These are phyloP conservation scores for Macadamia tetraphylla DNA, from an alignment of 164 flowering plant species.

Conservation along the genomic window DNA sequence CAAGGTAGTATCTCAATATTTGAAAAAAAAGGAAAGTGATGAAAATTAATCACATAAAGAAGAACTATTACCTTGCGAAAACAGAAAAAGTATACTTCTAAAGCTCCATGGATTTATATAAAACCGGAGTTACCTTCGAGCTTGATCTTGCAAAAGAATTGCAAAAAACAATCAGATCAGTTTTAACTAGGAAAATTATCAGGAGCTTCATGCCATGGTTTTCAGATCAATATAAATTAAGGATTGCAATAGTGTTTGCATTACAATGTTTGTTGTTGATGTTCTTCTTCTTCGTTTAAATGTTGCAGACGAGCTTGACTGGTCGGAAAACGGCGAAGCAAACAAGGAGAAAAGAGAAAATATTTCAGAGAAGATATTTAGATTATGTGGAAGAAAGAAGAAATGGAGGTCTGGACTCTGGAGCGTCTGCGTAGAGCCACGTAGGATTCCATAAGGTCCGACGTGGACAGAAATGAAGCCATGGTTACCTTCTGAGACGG, in stretches of 20 bases:
- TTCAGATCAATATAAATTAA: neutral
- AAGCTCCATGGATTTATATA: neutral
- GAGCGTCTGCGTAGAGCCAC: neutral
- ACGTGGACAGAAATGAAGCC: conserved; percentile 15
- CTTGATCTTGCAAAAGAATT: neutral
- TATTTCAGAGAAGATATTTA: conserved; percentile 16
- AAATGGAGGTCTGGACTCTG: conserved; percentile 19
- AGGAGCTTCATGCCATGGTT: neutral
- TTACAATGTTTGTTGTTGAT: neutral
- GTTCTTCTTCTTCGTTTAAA: neutral
- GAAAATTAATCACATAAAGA: neutral
- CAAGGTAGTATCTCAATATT: neutral
- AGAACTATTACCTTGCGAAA: neutral
- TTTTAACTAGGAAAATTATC: no score
- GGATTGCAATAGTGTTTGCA: neutral
- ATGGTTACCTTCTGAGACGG: conserved; percentile 11
- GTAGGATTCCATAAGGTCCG: neutral
- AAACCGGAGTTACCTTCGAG: neutral
- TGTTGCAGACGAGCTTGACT: conserved; percentile 1
- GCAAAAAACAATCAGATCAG: no score
- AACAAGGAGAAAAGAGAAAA: conserved; percentile 4
- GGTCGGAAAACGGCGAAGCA: conserved; percentile 5
- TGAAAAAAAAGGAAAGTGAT: no score
- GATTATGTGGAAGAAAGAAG: conserved; percentile 9
- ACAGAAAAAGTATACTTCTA: neutral